These are phyloP conservation scores for Parmales sp. DNA, from an alignment of 108 stramenopile species.

Conservation along the genomic window DNA sequence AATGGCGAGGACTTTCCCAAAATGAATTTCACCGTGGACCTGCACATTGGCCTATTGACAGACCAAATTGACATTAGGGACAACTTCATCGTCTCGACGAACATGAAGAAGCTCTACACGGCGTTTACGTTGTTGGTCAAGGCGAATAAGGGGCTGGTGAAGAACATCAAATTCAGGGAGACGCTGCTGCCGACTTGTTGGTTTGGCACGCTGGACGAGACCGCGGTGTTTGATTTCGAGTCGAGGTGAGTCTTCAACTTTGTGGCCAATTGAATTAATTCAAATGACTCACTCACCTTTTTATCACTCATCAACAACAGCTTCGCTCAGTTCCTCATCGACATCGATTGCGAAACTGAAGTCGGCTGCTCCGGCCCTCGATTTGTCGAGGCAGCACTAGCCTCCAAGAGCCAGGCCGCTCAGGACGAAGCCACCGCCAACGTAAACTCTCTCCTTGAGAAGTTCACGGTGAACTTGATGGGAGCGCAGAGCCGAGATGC, in stretches of 20 bases:
- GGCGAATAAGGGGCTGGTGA: not conserved
- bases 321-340: not conserved
- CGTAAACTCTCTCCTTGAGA: not conserved
- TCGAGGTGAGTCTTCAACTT: no score
- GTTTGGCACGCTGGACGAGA: conserved; percentile 3
- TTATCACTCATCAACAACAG: not conserved
- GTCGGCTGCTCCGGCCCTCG: not conserved
- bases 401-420: not conserved
- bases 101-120: not conserved
- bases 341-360: not conserved
- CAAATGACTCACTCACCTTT: no score
- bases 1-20: no score
- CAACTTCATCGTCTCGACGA: not conserved
- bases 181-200: not conserved
- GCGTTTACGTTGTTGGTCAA: not conserved
- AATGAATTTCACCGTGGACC: no score
- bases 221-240: no score
- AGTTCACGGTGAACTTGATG: conserved; percentile 2
- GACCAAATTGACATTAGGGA: no score
- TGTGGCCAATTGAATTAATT: no score
- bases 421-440: not conserved
- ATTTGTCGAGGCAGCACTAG: not conserved
- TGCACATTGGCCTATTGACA: no score
- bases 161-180: not conserved
- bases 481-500: not conserved